A percentile compares a stretch with the other conserved stretches of the same genome.
These are phyloP conservation scores for Thermochaetoides thermophila DNA, from an alignment of 495 filamentous ascomycete genomes.

Conservation along the genomic window DNA sequence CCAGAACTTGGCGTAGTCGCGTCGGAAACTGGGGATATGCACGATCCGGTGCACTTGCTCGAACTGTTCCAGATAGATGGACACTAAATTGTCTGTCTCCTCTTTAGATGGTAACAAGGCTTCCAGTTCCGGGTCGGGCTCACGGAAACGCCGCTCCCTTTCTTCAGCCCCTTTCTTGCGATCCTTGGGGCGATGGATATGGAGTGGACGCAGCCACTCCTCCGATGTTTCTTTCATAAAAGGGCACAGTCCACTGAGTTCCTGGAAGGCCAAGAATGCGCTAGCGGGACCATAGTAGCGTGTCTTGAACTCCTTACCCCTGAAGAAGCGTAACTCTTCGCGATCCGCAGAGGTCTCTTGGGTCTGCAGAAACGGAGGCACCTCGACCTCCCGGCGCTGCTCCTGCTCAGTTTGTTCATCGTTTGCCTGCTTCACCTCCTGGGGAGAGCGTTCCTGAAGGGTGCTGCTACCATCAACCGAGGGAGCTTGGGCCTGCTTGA, in stretches of 20 bases:
- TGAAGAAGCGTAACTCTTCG: slow-evolving; percentile 24
- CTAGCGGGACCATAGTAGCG: slow-evolving; percentile 36
- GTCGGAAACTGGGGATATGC: slow-evolving; percentile 30
- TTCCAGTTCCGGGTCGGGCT: slow-evolving; percentile 22
- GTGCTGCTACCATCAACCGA: slow-evolving; percentile 24
- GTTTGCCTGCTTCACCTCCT: slow-evolving; percentile 7
- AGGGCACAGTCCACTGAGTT: slow-evolving; percentile 31
- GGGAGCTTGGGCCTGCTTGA: slow-evolving; percentile 24
- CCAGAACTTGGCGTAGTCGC: slow-evolving; percentile 32
- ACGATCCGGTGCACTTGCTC: slow-evolving; percentile 33
- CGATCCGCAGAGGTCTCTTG: slow-evolving; percentile 15
- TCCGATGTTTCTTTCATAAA: slow-evolving; percentile 32
- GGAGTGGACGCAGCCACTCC: slow-evolving; percentile 27
- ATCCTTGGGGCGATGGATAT: slow-evolving; percentile 22
- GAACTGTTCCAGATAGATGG: slow-evolving; percentile 29
- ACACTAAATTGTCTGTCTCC: slow-evolving; percentile 23
- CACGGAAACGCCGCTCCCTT: slow-evolving; percentile 21
- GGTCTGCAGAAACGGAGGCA: slow-evolving; percentile 13
- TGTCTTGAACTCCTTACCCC: slow-evolving; percentile 29
- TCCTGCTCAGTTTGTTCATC: slow-evolving; percentile 5
- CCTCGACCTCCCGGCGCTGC: slow-evolving; percentile 1
- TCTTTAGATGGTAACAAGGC: slow-evolving; percentile 23
- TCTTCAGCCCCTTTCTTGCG: slow-evolving; percentile 16
- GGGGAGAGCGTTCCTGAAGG: slow-evolving; percentile 18
- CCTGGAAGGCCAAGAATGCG: slow-evolving; percentile 26